Percentiles rank a stretch among this genome's conserved stretches.
Conservation (phyloP, 2,329 filamentous ascomycete species). For the Plenodomus lindquistii region DNA sequence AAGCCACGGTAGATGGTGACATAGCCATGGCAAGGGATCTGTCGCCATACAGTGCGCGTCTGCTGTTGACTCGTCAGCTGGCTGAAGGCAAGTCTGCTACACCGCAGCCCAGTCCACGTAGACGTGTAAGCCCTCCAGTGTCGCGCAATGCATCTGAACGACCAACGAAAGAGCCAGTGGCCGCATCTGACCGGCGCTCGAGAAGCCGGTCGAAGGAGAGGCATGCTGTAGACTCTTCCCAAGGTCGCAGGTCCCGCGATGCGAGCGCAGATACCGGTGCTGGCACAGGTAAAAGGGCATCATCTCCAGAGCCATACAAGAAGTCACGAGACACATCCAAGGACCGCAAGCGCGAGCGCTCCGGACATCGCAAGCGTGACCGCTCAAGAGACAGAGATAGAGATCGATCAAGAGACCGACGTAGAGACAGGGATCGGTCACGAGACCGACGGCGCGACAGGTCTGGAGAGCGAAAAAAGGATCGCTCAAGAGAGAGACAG, state of each 20-base stretch:
- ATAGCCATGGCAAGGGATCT: conserved; percentile 31
- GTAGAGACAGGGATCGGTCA: conserved; percentile 22
- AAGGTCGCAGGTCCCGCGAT: conserved; percentile 18
- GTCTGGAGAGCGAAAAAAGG: conserved; percentile 18
- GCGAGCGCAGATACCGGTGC: conserved; percentile 13
- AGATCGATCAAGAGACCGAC: conserved; percentile 20
- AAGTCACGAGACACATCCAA: conserved; percentile 22
- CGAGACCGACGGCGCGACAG: conserved; percentile 14
- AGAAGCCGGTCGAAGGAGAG: conserved; percentile 20
- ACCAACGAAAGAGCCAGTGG: conserved; percentile 12
- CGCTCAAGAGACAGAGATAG: conserved; percentile 21
- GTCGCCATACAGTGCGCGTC: conserved; percentile 38
- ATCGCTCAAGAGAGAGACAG: conserved; percentile 19
- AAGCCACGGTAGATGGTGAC: conserved; percentile 1
- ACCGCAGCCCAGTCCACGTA: conserved; percentile 17
- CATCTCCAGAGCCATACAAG: conserved; percentile 36
- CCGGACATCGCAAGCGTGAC: conserved; percentile 13
- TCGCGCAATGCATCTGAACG: conserved; percentile 12
- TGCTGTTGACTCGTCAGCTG: conserved; percentile 33
- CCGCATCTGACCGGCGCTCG: conserved; percentile 11
- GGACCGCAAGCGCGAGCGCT: conserved; percentile 15
- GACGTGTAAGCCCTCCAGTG: conserved; percentile 1
- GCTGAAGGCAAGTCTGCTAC: conserved; percentile 17
- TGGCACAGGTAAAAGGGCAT: conserved; percentile 12
- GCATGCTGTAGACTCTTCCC: conserved; percentile 12